These are phyloP conservation scores for Sherardia arvensis DNA, from an alignment of 257 asterid genomes.

Conservation along the genomic window DNA sequence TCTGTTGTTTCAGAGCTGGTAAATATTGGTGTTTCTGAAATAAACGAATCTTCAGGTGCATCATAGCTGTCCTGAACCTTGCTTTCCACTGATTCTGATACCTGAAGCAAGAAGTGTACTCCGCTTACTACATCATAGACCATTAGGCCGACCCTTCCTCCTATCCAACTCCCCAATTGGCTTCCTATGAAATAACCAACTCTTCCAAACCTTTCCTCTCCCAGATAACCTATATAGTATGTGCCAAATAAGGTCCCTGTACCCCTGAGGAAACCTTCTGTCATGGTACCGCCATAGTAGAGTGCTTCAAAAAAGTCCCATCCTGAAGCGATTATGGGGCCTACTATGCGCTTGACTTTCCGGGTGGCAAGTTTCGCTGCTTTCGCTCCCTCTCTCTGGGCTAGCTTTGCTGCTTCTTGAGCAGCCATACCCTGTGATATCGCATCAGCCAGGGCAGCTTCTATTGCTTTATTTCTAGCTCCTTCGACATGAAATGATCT, in stretches of 20 bases:
- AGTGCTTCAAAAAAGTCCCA: conserved; percentile 95
- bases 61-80: conserved; percentile 20
- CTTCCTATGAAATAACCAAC: conserved; percentile 87
- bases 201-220: conserved; percentile 75
- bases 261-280: conserved; percentile 90
- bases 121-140: conserved; percentile 81
- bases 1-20: conserved; percentile 19
- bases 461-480: conserved; percentile 63
- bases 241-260: conserved; percentile 83
- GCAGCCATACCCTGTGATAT: conserved; percentile 65
- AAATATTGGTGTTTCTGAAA: conserved; percentile 5
- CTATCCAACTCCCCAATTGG: conserved; percentile 90
- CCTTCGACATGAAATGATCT: conserved; percentile 63
- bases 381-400: conserved; percentile 79
- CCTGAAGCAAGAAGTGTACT: conserved; percentile 40
- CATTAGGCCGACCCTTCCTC: conserved; percentile 88
- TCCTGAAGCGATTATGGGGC: conserved; percentile 88
- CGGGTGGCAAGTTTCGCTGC: conserved; percentile 85
- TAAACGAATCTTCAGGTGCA: conserved; percentile 12
- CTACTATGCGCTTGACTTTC: conserved; percentile 71
- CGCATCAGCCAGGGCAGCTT: conserved; percentile 67
- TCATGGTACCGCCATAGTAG: conserved; percentile 72
- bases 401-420: conserved; percentile 61
- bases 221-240: conserved; percentile 55
- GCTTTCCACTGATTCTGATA: conserved; percentile 23